phyloP scores from a whole-genome alignment of 345 rosid genomes.

The Boechera retrofracta region DNA sequence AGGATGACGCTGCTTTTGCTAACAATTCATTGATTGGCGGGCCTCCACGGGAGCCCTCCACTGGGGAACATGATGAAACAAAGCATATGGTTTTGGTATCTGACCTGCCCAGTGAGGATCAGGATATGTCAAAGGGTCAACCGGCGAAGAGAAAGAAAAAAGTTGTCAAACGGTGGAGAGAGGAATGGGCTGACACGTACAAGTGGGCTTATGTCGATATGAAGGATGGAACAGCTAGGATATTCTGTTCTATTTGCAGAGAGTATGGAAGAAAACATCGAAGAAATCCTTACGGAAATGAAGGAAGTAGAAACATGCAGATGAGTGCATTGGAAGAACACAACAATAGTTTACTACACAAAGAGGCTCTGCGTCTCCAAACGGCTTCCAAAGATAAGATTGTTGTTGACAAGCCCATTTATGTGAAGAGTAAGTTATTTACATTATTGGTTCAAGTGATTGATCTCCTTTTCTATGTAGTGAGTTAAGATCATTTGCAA shows the following conservation, averaged over 20 bases:
- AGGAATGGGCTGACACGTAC: conserved; percentile 99
- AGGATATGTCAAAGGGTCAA: conserved; percentile 67
- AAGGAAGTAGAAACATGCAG: conserved; percentile 99
- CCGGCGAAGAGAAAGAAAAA: conserved; percentile 91
- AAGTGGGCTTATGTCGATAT: conserved; percentile 99
- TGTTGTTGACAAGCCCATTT: conserved; percentile 82
- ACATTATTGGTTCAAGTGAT: background rate
- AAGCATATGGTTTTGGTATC: conserved; percentile 81
- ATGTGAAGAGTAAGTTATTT: conserved; percentile 76
- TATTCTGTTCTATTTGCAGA: conserved; percentile 95
- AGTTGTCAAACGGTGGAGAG: conserved; percentile 99
- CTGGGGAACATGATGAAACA: conserved; percentile 81
- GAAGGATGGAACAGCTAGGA: conserved; percentile 96
- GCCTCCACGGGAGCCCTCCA: conserved; percentile 67
- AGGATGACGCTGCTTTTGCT: conserved; percentile 85
- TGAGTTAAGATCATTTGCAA: conserved; percentile 28
- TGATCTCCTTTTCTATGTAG: background rate
- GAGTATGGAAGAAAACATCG: conserved; percentile 98
- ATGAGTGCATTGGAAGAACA: conserved; percentile 99
- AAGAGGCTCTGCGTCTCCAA: conserved; percentile 98
- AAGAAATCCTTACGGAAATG: conserved; percentile 97
- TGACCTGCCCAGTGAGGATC: conserved; percentile 70
- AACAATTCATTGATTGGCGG: conserved; percentile 73
- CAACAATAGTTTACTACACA: conserved; percentile 97
- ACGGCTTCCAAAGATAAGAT: conserved; percentile 96